phyloP scores from a whole-genome alignment of 169 alveolate species.

The Plasmodium malariae region DNA sequence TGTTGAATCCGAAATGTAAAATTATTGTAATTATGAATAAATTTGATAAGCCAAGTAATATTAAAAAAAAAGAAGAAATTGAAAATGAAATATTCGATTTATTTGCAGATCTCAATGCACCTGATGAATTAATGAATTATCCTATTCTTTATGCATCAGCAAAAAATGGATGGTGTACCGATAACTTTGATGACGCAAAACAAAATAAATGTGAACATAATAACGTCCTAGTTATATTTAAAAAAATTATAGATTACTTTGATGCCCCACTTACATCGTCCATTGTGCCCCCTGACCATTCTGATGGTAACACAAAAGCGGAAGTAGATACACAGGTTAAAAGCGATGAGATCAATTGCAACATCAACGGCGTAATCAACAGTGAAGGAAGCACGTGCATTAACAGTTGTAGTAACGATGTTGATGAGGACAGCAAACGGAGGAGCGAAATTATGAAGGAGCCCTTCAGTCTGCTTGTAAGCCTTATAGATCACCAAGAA shows the following conservation, averaged over 20 bases:
- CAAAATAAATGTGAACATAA: slow-evolving; percentile 45
- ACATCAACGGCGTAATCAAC: neutral
- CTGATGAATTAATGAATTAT: slow-evolving; percentile 93
- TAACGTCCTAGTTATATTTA: slow-evolving; percentile 63
- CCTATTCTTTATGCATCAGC: slow-evolving; percentile 95
- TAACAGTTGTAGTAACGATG: neutral
- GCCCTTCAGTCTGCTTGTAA: slow-evolving; percentile 83
- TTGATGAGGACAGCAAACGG: neutral
- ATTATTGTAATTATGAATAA: slow-evolving; percentile 86
- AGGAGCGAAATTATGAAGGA: slow-evolving; percentile 35
- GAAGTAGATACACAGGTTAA: neutral
- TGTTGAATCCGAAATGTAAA: slow-evolving; percentile 83
- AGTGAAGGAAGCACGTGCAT: neutral
- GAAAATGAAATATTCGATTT: slow-evolving; percentile 95
- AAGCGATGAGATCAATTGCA: neutral
- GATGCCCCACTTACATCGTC: slow-evolving; percentile 37
- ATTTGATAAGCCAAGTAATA: slow-evolving; percentile 85
- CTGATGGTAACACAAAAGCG: neutral
- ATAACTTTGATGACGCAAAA: slow-evolving; percentile 71
- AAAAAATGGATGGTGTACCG: slow-evolving; percentile 88
- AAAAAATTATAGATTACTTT: slow-evolving; percentile 73
- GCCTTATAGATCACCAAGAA: slow-evolving; percentile 85
- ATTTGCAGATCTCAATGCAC: slow-evolving; percentile 91
- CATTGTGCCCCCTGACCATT: neutral
- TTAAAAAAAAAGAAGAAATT: slow-evolving; percentile 89